Percentiles rank a stretch among this genome's conserved stretches.
Evolutionary conservation across 805 yeast genomes (phyloP).

Genomic region (Suhomyces xylopsoci): DNA sequence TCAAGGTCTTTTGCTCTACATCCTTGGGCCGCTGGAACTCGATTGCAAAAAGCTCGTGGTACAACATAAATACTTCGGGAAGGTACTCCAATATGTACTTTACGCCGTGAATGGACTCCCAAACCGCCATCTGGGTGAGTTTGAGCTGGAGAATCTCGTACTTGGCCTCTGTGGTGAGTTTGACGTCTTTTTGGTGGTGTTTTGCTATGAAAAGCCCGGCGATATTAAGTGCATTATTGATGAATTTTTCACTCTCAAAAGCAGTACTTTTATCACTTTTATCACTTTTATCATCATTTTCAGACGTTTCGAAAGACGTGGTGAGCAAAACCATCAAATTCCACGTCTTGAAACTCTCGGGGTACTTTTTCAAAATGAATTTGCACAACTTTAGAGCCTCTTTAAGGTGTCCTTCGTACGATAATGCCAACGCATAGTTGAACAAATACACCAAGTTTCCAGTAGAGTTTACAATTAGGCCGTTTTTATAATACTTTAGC

Average conservation of each 20-base stretch:
- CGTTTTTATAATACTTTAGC: conserved; percentile 28
- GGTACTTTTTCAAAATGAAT: conserved; percentile 46
- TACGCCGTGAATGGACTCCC: conserved; percentile 58
- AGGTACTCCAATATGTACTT: conserved; percentile 57
- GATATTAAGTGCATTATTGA: conserved; percentile 49
- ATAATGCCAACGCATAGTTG: conserved; percentile 48
- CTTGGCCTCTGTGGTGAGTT: conserved; percentile 29
- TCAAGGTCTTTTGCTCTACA: conserved; percentile 5
- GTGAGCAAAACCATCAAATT: conserved; percentile 63
- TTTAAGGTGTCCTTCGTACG: conserved; percentile 41
- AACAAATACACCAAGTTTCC: conserved; percentile 31
- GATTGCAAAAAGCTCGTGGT: conserved; percentile 46
- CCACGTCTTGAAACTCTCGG: conserved; percentile 61
- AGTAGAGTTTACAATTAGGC: conserved; percentile 35
- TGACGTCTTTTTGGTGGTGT: conserved; percentile 22
- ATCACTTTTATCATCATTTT: neutral
- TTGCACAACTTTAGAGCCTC: conserved; percentile 48
- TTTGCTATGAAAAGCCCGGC: conserved; percentile 34
- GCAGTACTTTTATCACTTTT: neutral
- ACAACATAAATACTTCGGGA: conserved; percentile 63
- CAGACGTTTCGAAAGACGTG: conserved; percentile 48
- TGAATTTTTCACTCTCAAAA: conserved; percentile 53
- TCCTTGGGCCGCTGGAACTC: conserved; percentile 13
- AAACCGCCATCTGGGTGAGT: conserved; percentile 69
- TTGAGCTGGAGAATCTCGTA: conserved; percentile 64